These are phyloP conservation scores for Aethionema arabicum DNA, from an alignment of 345 rosid genomes.

Conservation along the genomic window DNA sequence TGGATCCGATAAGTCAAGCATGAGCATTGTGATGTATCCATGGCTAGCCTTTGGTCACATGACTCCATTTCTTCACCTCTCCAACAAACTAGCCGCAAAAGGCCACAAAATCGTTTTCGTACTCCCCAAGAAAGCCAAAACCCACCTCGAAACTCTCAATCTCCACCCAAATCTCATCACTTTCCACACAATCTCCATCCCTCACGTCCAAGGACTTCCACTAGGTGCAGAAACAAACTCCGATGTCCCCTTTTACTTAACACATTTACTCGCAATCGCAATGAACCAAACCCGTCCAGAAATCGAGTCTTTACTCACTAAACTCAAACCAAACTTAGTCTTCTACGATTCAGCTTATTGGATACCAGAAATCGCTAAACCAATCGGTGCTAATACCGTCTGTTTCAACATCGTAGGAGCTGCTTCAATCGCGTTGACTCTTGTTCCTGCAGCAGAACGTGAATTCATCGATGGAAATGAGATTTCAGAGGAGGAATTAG, in stretches of 20 bases:
- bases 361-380: slow-evolving; percentile 54
- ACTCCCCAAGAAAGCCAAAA: slow-evolving; percentile 44
- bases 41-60: slow-evolving; percentile 63
- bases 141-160: slow-evolving; percentile 41
- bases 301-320: slow-evolving; percentile 39
- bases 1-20: slow-evolving; percentile 22
- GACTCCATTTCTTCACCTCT: slow-evolving; percentile 51
- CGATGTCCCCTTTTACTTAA: slow-evolving; percentile 49
- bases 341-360: slow-evolving; percentile 58
- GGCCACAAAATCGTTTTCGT: slow-evolving; percentile 44
- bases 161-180: slow-evolving; percentile 48
- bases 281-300: slow-evolving; percentile 61
- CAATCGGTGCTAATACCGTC: slow-evolving; percentile 54
- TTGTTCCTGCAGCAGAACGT: slow-evolving; percentile 58
- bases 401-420: slow-evolving; percentile 51
- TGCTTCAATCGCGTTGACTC: slow-evolving; percentile 49
- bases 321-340: slow-evolving; percentile 45
- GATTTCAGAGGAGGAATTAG: slow-evolving; percentile 46
- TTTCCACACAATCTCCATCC: slow-evolving; percentile 45
- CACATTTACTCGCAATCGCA: slow-evolving; percentile 51
- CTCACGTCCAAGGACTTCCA: slow-evolving; percentile 65
- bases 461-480: slow-evolving; percentile 37
- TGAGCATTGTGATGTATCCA: slow-evolving; percentile 51
- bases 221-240: slow-evolving; percentile 68
- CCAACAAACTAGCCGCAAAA: slow-evolving; percentile 53